Percentiles rank a stretch among this genome's conserved stretches.
Conservation (phyloP, 495 filamentous ascomycete species). For the Penicillium samsonianum region DNA sequence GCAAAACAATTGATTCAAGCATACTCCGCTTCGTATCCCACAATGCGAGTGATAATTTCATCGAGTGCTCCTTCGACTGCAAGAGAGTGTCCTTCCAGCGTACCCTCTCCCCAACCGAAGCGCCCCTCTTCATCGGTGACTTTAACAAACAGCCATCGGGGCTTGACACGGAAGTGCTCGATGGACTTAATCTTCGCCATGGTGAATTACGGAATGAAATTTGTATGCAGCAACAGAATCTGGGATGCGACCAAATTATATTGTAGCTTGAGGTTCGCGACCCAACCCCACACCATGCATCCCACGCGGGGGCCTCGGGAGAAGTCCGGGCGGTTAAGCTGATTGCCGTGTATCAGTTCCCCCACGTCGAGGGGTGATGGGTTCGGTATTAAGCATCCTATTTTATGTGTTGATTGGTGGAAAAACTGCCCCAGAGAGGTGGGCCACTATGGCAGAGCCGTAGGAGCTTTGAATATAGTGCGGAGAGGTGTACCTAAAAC, state of each 20-base stretch:
- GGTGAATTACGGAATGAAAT: not conserved
- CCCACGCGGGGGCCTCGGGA: constrained; percentile 26
- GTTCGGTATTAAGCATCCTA: not conserved
- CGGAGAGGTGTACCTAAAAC: too few relatives aligned
- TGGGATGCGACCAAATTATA: not conserved
- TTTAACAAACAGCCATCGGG: constrained; percentile 83
- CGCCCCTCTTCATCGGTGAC: constrained; percentile 64
- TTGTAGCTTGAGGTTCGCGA: not conserved
- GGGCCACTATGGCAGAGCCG: too few relatives aligned
- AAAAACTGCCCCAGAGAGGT: not conserved
- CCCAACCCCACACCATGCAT: constrained; percentile 5
- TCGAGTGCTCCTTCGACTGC: constrained; percentile 79
- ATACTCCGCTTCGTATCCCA: constrained; percentile 78
- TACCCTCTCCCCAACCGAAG: constrained; percentile 80
- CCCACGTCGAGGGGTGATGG: constrained; percentile 10
- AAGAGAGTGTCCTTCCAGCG: constrained; percentile 74
- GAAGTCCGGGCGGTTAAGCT: constrained; percentile 21
- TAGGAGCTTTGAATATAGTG: too few relatives aligned
- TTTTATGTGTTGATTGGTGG: constrained; percentile 1
- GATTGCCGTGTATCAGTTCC: constrained; percentile 6
- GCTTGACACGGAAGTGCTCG: constrained; percentile 77
- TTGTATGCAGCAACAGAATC: not conserved
- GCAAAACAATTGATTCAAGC: constrained; percentile 7
- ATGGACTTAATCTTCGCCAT: constrained; percentile 74
- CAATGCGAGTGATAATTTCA: constrained; percentile 62